Evolutionary conservation across 192 early-diverging fungal genomes (phyloP).

Genomic region (Martensiomyces pterosporus): DNA sequence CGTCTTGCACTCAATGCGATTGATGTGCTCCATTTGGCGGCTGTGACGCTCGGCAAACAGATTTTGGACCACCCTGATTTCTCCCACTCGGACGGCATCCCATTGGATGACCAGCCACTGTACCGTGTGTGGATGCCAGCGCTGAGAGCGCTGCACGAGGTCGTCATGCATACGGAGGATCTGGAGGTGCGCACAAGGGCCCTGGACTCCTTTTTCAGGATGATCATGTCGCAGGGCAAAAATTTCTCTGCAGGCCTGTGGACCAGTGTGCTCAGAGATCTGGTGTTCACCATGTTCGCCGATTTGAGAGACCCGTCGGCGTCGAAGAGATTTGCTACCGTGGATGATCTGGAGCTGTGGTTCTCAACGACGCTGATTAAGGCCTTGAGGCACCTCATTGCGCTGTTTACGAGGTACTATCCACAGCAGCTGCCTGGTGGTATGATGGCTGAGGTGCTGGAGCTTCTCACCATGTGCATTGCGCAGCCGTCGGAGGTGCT

Average conservation of each 20-base stretch:
- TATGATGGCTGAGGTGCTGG: constrained; percentile 75
- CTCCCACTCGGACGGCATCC: constrained; percentile 2
- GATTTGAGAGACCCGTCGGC: constrained; percentile 62
- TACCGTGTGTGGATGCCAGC: constrained; percentile 82
- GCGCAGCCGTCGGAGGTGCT: constrained; percentile 91
- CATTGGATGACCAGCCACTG: constrained; percentile 56
- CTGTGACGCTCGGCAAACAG: constrained; percentile 20
- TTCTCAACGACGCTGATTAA: constrained; percentile 92
- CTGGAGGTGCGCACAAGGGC: constrained; percentile 87
- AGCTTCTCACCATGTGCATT: constrained; percentile 79
- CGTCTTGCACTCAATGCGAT: constrained; percentile 41
- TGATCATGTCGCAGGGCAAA: constrained; percentile 70
- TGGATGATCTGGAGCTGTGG: constrained; percentile 89
- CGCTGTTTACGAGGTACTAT: constrained; percentile 77
- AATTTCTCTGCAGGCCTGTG: constrained; percentile 76
- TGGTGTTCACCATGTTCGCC: constrained; percentile 89
- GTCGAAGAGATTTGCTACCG: constrained; percentile 60
- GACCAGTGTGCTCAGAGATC: constrained; percentile 74
- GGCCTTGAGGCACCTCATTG: constrained; percentile 82
- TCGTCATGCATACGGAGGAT: constrained; percentile 87
- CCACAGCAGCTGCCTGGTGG: constrained; percentile 58
- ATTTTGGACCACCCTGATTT: constrained; percentile 16
- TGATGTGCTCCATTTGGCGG: constrained; percentile 33
- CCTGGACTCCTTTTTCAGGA: constrained; percentile 78
- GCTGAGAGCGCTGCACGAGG: constrained; percentile 82